Base-by-base conservation (phyloP, 768 basidiomycete genomes). In the Favolaschia claudopus region DNA sequence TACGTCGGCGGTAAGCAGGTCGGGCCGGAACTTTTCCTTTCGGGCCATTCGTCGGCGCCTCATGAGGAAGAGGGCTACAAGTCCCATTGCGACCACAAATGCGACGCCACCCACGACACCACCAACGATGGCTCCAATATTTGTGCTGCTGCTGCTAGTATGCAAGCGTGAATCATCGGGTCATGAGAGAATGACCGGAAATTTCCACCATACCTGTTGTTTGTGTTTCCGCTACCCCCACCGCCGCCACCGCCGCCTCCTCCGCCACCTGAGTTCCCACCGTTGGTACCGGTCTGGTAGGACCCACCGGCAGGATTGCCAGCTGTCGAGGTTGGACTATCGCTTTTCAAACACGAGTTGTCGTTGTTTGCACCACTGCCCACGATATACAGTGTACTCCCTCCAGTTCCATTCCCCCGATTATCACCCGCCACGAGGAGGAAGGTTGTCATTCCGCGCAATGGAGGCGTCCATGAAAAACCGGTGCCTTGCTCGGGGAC, bases 281-380 rank as follows among this genome's bases (percentile, higher is more conserved):
- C 27, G n/a, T n/a, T n/a, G 19, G 78, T 71, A 44, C 79, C 80
- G 0, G 90, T 92, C 0, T 88, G 83, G 68, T 89, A 89, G 33
- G 77, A 77, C 0, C 89, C 91, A 33, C 92, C 92, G 20, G 92
- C 92, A 7, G 92, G 90, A 52, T 76, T 78, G 3, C 89, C 91
- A 10, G 89, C 82, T 2, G 92, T 94, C 5, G 92, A 92, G 47
- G 88, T 91, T 0, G 92, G 92, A 47, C 90, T 92, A 14, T 62
- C 72, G 39, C 73, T 69, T 38, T 77, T 83, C 43, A 93, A 69
- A 67, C 92, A 94, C 2, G 76, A 80, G 40, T 69, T 75, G 58
- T 83, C 76, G 63, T 80, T 82, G 57, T 78, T 70, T 14, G 76
- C 69, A 1, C 87, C 85, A 24, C 78, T 76, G 57, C 79, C 75